Conservation (phyloP, 2,329 filamentous ascomycete species). For the Cryphonectria carpinicola region DNA sequence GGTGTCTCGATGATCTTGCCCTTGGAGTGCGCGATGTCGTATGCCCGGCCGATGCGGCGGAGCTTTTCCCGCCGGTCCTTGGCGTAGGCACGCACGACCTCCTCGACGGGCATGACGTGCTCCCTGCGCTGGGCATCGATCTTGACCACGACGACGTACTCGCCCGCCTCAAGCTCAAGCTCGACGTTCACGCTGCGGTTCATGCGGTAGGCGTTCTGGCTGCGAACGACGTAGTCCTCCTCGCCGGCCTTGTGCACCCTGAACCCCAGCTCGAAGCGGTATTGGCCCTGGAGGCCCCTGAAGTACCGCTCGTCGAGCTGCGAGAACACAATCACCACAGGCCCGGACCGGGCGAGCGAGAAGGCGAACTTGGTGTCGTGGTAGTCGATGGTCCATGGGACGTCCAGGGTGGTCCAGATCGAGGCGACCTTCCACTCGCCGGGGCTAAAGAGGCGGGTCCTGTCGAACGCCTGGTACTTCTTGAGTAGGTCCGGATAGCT, state of each 20-base stretch:
- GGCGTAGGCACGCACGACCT: slow-evolving; percentile 59
- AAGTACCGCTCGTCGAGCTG: slow-evolving; percentile 68
- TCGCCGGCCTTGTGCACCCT: slow-evolving; percentile 50
- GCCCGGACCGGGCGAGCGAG: slow-evolving; percentile 57
- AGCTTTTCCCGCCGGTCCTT: slow-evolving; percentile 60
- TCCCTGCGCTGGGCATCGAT: slow-evolving; percentile 55
- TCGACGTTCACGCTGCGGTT: slow-evolving; percentile 62
- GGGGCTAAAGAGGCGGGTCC: slow-evolving; percentile 63
- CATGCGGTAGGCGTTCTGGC: slow-evolving; percentile 63
- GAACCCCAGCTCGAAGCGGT: slow-evolving; percentile 48
- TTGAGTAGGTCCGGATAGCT: slow-evolving; percentile 64
- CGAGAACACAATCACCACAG: slow-evolving; percentile 62
- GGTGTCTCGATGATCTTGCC: slow-evolving; percentile 55
- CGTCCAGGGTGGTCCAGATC: slow-evolving; percentile 64
- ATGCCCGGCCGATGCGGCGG: slow-evolving; percentile 59
- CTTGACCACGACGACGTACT: slow-evolving; percentile 61
- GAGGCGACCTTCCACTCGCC: slow-evolving; percentile 60
- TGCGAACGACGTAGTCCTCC: slow-evolving; percentile 64
- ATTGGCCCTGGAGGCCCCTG: slow-evolving; percentile 63
- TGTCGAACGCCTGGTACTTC: slow-evolving; percentile 65
- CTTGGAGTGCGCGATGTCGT: slow-evolving; percentile 65
- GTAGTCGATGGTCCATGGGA: slow-evolving; percentile 65
- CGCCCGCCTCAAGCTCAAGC: slow-evolving; percentile 59
- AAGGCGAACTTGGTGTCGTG: slow-evolving; percentile 64
- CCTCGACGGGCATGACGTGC: slow-evolving; percentile 51